Conservation (phyloP, 305 asterid species). For the Rubia tinctorum region DNA sequence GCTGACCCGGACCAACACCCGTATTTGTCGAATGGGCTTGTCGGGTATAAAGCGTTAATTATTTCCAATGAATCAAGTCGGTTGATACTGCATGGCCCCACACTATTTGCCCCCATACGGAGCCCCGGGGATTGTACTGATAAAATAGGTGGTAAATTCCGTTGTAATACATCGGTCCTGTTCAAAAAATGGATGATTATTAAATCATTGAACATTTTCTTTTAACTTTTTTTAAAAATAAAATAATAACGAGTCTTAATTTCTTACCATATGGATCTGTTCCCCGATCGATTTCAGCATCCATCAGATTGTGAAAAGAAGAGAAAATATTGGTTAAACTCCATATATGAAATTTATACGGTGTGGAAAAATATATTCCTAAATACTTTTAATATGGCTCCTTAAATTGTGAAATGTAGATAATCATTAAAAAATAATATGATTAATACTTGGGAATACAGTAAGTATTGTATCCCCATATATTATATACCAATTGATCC, state of each 20-base stretch:
- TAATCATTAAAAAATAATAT: no score
- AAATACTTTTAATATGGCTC: no score
- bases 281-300: conserved; percentile 2
- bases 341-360: no score
- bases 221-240: background rate
- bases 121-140: conserved; percentile 39
- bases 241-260: background rate
- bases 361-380: no score
- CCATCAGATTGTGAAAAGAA: conserved; percentile 6
- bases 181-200: background rate
- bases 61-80: conserved; percentile 40
- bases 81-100: conserved; percentile 51
- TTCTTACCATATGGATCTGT: conserved; percentile 34
- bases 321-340: background rate
- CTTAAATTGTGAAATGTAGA: no score
- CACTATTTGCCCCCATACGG: conserved; percentile 42
- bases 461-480: no score
- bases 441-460: no score
- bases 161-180: conserved; percentile 43
- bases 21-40: conserved; percentile 31
- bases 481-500: no score
- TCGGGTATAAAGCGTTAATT: conserved; percentile 28
- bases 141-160: conserved; percentile 46
- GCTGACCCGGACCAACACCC: conserved; percentile 55
- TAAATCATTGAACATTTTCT: background rate